Evolutionary conservation across 768 basidiomycete genomes (phyloP).

Genomic region (Leucosporidium yakuticum): DNA sequence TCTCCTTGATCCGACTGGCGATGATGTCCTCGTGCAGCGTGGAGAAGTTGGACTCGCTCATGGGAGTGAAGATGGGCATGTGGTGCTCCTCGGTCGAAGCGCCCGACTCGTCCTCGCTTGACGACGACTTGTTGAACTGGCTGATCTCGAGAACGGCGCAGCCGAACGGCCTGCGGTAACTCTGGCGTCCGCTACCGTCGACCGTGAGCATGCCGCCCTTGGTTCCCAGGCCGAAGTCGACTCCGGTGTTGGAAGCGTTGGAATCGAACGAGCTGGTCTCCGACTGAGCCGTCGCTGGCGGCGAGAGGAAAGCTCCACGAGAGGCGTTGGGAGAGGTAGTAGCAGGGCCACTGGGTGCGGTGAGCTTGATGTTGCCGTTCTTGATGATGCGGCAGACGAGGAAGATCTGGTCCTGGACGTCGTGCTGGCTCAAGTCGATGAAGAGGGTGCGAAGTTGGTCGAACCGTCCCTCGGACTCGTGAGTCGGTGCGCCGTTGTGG

Average conservation of each 20-base stretch:
- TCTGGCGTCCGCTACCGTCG: slow-evolving; percentile 29
- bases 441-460: slow-evolving; percentile 75
- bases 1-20: slow-evolving; percentile 66
- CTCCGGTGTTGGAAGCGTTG: not conserved
- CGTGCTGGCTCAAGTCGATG: slow-evolving; percentile 75
- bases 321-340: no score
- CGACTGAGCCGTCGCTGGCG: not conserved
- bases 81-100: slow-evolving; percentile 65
- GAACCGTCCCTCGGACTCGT: slow-evolving; percentile 51
- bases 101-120: slow-evolving; percentile 58
- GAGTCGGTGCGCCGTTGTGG: slow-evolving; percentile 61
- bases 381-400: slow-evolving; percentile 86
- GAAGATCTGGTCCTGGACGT: slow-evolving; percentile 77
- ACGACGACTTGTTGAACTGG: slow-evolving; percentile 48
- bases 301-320: not conserved
- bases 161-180: slow-evolving; percentile 83
- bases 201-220: slow-evolving; percentile 20
- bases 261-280: slow-evolving; percentile 19
- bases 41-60: slow-evolving; percentile 77
- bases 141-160: slow-evolving; percentile 85
- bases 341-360: not conserved
- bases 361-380: slow-evolving; percentile 64
- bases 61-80: slow-evolving; percentile 81
- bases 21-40: slow-evolving; percentile 96
- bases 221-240: not conserved